These are phyloP conservation scores for Pythium angustatum DNA, from an alignment of 352 stramenopile genomes.

Conservation along the genomic window DNA sequence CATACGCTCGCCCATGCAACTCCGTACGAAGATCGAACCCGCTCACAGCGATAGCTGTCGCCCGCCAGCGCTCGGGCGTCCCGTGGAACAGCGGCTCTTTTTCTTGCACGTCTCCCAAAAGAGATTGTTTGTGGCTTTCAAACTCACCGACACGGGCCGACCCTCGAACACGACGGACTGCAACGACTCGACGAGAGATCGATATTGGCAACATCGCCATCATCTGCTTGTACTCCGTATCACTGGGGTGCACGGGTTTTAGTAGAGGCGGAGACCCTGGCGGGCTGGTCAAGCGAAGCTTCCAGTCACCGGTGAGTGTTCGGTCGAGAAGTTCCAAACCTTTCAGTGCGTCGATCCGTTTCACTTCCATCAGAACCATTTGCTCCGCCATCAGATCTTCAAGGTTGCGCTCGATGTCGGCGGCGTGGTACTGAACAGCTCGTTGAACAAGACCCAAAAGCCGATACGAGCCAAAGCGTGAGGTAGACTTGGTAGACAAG, in stretches of 20 bases:
- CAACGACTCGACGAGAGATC: neutral
- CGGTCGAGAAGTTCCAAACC: neutral
- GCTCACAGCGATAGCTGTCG: slow-evolving; percentile 24
- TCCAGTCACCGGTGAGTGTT: slow-evolving; percentile 7
- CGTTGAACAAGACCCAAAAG: neutral
- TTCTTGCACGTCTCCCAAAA: neutral
- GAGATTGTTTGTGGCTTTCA: neutral
- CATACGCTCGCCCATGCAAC: slow-evolving; percentile 10
- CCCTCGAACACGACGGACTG: slow-evolving; percentile 8
- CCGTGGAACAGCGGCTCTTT: slow-evolving; percentile 28
- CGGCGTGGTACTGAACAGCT: neutral
- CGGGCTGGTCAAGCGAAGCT: slow-evolving; percentile 7
- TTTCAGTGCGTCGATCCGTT: neutral
- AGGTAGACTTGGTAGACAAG: too few species aligned
- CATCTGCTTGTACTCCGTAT: slow-evolving; percentile 8
- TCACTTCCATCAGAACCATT: slow-evolving; percentile 17
- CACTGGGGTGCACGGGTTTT: neutral
- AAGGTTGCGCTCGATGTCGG: neutral
- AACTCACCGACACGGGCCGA: slow-evolving; percentile 3
- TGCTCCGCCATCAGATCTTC: slow-evolving; percentile 6
- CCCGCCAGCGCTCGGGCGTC: slow-evolving; percentile 27
- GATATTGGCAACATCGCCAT: neutral
- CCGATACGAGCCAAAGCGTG: neutral
- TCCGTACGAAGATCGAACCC: slow-evolving; percentile 22
- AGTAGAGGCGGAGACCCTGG: slow-evolving; percentile 5